phyloP scores from a whole-genome alignment of 371 early-diverging fungal species.

The Mortierella sp. region DNA sequence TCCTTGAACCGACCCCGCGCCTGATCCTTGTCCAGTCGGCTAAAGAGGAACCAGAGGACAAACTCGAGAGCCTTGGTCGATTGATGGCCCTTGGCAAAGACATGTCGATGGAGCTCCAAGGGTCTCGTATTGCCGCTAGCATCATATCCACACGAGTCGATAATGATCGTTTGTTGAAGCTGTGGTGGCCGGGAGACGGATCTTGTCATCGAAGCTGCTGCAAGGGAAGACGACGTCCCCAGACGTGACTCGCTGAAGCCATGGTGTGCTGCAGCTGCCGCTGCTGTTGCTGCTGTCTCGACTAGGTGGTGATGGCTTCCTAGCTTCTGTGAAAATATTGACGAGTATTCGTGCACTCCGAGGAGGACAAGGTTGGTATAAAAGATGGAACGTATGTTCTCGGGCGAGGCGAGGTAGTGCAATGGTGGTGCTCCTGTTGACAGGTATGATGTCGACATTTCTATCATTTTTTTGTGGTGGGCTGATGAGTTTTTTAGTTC shows the following conservation, averaged over 20 bases:
- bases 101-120: conserved; percentile 33
- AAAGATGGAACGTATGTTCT: conserved; percentile 48
- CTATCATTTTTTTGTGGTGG: background rate
- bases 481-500: background rate
- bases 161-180: conserved; percentile 23
- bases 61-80: conserved; percentile 56
- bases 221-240: background rate
- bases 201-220: background rate
- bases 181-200: conserved; percentile 1
- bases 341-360: conserved; percentile 36
- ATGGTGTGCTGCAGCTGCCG: background rate
- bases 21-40: conserved; percentile 24
- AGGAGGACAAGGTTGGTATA: conserved; percentile 53
- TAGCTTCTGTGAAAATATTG: background rate
- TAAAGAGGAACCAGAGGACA: conserved; percentile 56
- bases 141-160: conserved; percentile 22
- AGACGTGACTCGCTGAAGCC: background rate
- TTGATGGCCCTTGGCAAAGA: conserved; percentile 50
- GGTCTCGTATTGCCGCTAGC: conserved; percentile 16
- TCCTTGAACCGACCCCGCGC: conserved; percentile 46
- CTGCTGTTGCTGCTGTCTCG: background rate
- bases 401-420: conserved; percentile 25
- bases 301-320: background rate
- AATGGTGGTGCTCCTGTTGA: conserved; percentile 8
- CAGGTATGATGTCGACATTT: conserved; percentile 25